A percentile compares a stretch with the other conserved stretches of the same genome.
phyloP scores from a whole-genome alignment of 169 alveolate genomes.

The Cryptosporidium ubiquitum region DNA sequence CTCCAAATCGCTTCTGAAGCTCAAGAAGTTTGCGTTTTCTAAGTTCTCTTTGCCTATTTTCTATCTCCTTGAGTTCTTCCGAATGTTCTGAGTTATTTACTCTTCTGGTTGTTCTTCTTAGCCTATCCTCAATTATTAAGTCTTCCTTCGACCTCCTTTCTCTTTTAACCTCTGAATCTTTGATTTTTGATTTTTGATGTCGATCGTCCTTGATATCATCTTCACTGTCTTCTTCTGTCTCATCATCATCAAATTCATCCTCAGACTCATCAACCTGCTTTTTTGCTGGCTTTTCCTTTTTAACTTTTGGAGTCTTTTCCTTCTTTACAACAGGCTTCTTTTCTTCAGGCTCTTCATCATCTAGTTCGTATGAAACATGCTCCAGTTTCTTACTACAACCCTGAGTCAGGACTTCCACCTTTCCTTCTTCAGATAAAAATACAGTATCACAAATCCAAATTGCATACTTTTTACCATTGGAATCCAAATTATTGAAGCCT shows the following conservation, averaged over 20 bases:
- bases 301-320: background rate
- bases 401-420: conserved; percentile 80
- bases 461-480: conserved; percentile 82
- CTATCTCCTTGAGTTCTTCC: conserved; percentile 59
- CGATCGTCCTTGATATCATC: conserved; percentile 10
- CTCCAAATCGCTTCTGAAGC: conserved; percentile 79
- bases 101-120: conserved; percentile 54
- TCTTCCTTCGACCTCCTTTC: conserved; percentile 20
- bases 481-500: conserved; percentile 84
- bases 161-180: background rate
- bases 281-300: conserved; percentile 5
- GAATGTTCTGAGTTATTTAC: conserved; percentile 55
- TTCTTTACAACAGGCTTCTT: background rate
- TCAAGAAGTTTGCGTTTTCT: conserved; percentile 82
- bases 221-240: conserved; percentile 39
- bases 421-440: conserved; percentile 80
- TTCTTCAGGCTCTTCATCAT: conserved; percentile 82
- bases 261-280: background rate
- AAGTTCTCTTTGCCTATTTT: conserved; percentile 81
- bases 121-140: conserved; percentile 43
- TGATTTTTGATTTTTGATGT: background rate
- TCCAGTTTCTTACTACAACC: conserved; percentile 83
- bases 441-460: conserved; percentile 91
- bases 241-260: conserved; percentile 8
- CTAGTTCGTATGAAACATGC: conserved; percentile 86